Evolutionary conservation across 768 basidiomycete species (phyloP).

Genomic region (Mycena leptocephala): DNA sequence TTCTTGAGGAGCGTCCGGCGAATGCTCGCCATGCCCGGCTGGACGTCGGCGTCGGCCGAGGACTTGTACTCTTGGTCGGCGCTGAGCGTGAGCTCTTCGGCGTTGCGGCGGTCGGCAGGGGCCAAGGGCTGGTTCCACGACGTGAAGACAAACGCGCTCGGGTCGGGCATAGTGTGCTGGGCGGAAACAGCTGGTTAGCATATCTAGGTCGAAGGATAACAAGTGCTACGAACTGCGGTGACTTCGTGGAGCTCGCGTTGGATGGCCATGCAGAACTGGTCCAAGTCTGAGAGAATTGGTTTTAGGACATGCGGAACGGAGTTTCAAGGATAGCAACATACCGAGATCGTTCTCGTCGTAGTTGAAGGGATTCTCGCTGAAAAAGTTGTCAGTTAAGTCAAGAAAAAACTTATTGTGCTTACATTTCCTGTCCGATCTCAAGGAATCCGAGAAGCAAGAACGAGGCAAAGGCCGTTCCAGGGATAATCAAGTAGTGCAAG

Average conservation of each 20-base stretch:
- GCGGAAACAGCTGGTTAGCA: conserved; percentile 17
- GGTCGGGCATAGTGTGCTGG: conserved; percentile 71
- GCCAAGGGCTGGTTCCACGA: conserved; percentile 80
- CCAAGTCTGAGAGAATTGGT: conserved; percentile 63
- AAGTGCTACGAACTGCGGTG: conserved; percentile 67
- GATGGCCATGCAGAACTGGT: conserved; percentile 78
- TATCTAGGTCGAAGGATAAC: conserved; percentile 6
- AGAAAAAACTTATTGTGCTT: conserved; percentile 20
- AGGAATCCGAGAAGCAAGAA: conserved; percentile 79
- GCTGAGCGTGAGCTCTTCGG: conserved; percentile 64
- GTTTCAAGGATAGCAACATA: conserved; percentile 42
- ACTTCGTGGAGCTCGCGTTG: conserved; percentile 82
- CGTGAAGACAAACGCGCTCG: conserved; percentile 69
- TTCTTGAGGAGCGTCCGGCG: conserved; percentile 57
- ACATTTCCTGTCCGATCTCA: conserved; percentile 79
- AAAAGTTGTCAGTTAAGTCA: conserved; percentile 6
- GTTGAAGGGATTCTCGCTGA: conserved; percentile 78
- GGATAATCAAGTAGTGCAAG: conserved; percentile 69
- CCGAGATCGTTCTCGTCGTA: conserved; percentile 80
- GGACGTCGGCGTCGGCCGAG: conserved; percentile 44
- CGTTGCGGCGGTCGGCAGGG: conserved; percentile 73
- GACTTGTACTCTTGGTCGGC: conserved; percentile 55
- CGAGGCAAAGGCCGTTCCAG: conserved; percentile 74
- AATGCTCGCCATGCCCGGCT: conserved; percentile 54
- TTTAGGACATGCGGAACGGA: not conserved